Evolutionary conservation across 2,329 filamentous ascomycete genomes (phyloP), one percentile per base, ranked within the genome.

Genomic region (Arthrobotrys sphaeroides): DNA sequence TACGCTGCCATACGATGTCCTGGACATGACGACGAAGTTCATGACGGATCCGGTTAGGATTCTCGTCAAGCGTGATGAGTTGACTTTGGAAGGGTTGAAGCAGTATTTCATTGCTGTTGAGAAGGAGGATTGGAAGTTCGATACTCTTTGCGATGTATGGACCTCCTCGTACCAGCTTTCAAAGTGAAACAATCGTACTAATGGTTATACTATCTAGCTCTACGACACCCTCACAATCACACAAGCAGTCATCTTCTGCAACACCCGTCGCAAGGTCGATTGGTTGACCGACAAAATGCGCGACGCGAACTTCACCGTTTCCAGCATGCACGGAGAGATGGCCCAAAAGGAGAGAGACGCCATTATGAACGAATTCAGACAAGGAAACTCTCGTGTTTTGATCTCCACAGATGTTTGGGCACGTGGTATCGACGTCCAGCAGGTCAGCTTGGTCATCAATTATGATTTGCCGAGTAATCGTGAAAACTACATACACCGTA

Each of bases 271-370:
- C 83, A 99, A 99, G 91, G 95, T 99, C 62, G 95, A 99, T 83
- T 99, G 95, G 95, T 86, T 99, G 74, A 98, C 95, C 3, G 95
- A 99, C 85, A 99, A 99, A 87, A 97, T 99, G 92, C 91, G 93
- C 78, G 95, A 97, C 83, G 93, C 93, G 80, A 97, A 99, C 85
- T 99, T 99, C 83, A 99, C 95, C 0, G 95, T 99, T 79, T 96
- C 92, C 80, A 94, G 92, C 80, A 99, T 99, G 95, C 95, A 99
- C 82, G 95, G 95, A 79, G 95, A 99, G 81, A 99, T 99, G 95
- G 93, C 94, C 22, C 95, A 99, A 83, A 95, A 95, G 84, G 94
- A 98, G 84, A 90, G 95, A 80, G 95, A 99, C 85, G 94, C 92
- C 84, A 99, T 99, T 82, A 99, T 99, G 95, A 92, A 97, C 83